Percentiles rank a stretch among this genome's conserved stretches.
These are phyloP conservation scores for Colletotrichum kahawae DNA, from an alignment of 2,329 filamentous ascomycete genomes.

Conservation along the genomic window DNA sequence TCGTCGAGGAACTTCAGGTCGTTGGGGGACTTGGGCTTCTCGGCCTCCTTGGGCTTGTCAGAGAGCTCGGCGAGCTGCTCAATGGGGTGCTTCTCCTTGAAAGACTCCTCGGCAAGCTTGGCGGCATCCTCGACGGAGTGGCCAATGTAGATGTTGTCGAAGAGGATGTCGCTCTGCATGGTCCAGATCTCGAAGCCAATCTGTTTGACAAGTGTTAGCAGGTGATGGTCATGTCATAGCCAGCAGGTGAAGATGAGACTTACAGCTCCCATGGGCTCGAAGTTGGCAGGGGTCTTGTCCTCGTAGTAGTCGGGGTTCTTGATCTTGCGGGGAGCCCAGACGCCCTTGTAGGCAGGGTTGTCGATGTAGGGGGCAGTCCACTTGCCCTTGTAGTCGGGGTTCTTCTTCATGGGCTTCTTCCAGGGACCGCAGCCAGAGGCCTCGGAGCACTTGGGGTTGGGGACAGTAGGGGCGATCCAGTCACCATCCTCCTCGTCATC, in stretches of 20 bases:
- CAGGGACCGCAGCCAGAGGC: constrained; percentile 93
- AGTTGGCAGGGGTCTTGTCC: constrained; percentile 95
- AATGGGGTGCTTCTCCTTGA: constrained; percentile 82
- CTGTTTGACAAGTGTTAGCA: constrained; percentile 43
- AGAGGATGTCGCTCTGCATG: constrained; percentile 98
- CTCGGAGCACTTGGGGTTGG: constrained; percentile 96
- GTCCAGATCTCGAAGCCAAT: constrained; percentile 99
- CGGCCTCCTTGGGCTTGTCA: constrained; percentile 74
- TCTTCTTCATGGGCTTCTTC: constrained; percentile 90
- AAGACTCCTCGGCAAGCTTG: constrained; percentile 88
- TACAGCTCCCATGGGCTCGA: constrained; percentile 97
- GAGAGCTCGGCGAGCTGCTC: constrained; percentile 84
- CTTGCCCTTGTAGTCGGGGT: constrained; percentile 98
- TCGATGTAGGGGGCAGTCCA: constrained; percentile 93
- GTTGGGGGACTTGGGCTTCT: constrained; percentile 70
- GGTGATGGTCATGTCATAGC: constrained; percentile 6
- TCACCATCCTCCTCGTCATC: constrained; percentile 99
- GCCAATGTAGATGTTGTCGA: constrained; percentile 99
- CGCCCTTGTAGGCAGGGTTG: constrained; percentile 97
- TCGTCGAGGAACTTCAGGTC: constrained; percentile 91
- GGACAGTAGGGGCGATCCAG: constrained; percentile 87
- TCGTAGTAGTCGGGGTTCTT: constrained; percentile 95
- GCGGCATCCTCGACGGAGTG: constrained; percentile 94
- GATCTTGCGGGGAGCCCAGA: constrained; percentile 95
- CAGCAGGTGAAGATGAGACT: constrained; percentile 45